Evolutionary conservation across 768 basidiomycete species (phyloP).

Genomic region (Hirschioporus abietinus): DNA sequence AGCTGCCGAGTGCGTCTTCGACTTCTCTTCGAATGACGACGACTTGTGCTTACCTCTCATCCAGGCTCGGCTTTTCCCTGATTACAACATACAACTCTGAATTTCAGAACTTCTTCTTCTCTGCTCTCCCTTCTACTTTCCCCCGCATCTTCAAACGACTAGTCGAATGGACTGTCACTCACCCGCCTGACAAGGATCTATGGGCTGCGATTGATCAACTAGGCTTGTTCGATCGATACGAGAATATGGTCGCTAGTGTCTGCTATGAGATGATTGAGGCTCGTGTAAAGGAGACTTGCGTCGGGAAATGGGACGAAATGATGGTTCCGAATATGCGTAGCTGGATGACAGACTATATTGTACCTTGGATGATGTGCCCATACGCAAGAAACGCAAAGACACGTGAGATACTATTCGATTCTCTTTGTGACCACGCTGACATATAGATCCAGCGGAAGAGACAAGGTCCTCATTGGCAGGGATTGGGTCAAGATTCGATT

Average conservation of each 20-base stretch:
- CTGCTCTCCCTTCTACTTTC: slow-evolving; percentile 64
- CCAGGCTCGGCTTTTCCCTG: slow-evolving; percentile 57
- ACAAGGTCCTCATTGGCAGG: slow-evolving; percentile 67
- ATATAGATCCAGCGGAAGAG: slow-evolving; percentile 50
- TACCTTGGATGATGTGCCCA: slow-evolving; percentile 80
- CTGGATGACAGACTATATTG: slow-evolving; percentile 79
- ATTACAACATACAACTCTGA: slow-evolving; percentile 55
- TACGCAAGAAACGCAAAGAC: slow-evolving; percentile 64
- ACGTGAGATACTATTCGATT: slow-evolving; percentile 31
- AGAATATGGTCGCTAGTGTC: slow-evolving; percentile 75
- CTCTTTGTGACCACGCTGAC: not conserved
- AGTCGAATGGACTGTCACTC: slow-evolving; percentile 48
- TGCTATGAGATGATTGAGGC: slow-evolving; percentile 83
- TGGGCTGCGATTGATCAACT: slow-evolving; percentile 65
- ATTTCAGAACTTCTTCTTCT: slow-evolving; percentile 74
- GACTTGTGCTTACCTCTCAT: slow-evolving; percentile 6
- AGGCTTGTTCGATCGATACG: slow-evolving; percentile 77
- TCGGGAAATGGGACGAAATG: slow-evolving; percentile 62
- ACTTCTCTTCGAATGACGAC: slow-evolving; percentile 6
- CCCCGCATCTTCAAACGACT: slow-evolving; percentile 63
- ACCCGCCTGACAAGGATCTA: slow-evolving; percentile 30
- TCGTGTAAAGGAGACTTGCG: slow-evolving; percentile 60
- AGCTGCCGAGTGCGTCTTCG: slow-evolving; percentile 48
- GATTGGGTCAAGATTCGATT: slow-evolving; percentile 81
- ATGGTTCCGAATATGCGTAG: slow-evolving; percentile 54